phyloP scores from a whole-genome alignment of 169 alveolate genomes.

The Plasmodium chabaudi region DNA sequence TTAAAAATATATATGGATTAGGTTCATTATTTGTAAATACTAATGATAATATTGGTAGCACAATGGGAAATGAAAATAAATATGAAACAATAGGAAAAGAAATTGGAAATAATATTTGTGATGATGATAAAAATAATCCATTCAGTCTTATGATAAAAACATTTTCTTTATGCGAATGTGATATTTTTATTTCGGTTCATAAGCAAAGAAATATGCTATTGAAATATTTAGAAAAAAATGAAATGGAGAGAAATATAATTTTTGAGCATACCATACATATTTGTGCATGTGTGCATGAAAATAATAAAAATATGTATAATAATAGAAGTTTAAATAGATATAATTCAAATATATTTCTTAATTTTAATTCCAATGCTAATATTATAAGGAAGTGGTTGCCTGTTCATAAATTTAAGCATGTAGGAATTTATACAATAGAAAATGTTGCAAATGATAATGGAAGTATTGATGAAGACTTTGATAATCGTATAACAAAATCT shows the following conservation, averaged over 20 bases:
- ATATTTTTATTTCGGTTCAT: slow-evolving; percentile 69
- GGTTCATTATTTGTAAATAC: slow-evolving; percentile 76
- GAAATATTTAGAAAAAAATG: slow-evolving; percentile 63
- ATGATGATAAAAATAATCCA: neutral
- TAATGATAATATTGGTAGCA: slow-evolving; percentile 16
- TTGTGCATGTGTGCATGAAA: slow-evolving; percentile 76
- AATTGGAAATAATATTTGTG: neutral
- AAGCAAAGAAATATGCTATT: slow-evolving; percentile 67
- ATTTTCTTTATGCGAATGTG: slow-evolving; percentile 74
- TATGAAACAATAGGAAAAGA: neutral
- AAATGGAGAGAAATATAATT: slow-evolving; percentile 59
- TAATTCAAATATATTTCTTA: slow-evolving; percentile 47
- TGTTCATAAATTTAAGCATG: slow-evolving; percentile 68
- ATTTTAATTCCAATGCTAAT: slow-evolving; percentile 49
- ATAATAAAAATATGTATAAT: slow-evolving; percentile 6
- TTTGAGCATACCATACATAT: slow-evolving; percentile 75
- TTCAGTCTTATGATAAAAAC: slow-evolving; percentile 54
- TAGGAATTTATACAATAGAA: slow-evolving; percentile 73
- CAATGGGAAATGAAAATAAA: neutral
- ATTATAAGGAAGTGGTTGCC: slow-evolving; percentile 75
- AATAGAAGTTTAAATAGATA: slow-evolving; percentile 7
- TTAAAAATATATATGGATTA: slow-evolving; percentile 68
- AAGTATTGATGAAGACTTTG: neutral
- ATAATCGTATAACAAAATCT: neutral
- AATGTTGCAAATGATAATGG: slow-evolving; percentile 21